Conservation (phyloP, 768 basidiomycete species). For the Trametes punicea region DNA sequence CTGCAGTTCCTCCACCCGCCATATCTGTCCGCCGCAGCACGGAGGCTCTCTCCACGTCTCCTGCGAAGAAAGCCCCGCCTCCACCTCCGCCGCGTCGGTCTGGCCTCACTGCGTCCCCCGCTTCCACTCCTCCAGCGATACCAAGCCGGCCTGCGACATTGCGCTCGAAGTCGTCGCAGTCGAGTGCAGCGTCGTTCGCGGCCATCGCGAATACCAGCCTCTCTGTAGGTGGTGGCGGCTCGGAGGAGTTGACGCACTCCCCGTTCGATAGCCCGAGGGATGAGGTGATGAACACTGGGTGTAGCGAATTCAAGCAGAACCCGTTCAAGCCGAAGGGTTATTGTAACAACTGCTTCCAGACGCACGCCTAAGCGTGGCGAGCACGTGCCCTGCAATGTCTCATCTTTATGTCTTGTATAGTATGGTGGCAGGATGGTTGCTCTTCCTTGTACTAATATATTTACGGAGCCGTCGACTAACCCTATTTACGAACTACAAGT, state of each 20-base stretch:
- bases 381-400: too few species aligned
- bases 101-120: constrained; percentile 10
- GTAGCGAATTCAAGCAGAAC: constrained; percentile 60
- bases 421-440: background rate
- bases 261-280: constrained; percentile 67
- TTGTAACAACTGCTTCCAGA: constrained; percentile 65
- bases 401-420: too few species aligned
- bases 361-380: constrained; percentile 31
- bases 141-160: constrained; percentile 22
- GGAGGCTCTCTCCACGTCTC: constrained; percentile 6
- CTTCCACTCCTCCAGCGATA: constrained; percentile 11
- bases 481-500: background rate
- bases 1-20: constrained; percentile 6
- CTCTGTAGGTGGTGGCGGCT: background rate
- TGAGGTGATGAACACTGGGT: constrained; percentile 32
- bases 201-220: constrained; percentile 38
- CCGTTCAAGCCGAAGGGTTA: constrained; percentile 62
- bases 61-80: constrained; percentile 28
- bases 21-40: constrained; percentile 11
- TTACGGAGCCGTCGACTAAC: background rate
- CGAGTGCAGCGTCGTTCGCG: constrained; percentile 35
- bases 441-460: background rate
- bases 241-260: constrained; percentile 34
- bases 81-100: constrained; percentile 31
- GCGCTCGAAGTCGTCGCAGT: constrained; percentile 21